Evolutionary conservation across 805 yeast genomes (phyloP).

Genomic region (Peterozyma toletana): DNA sequence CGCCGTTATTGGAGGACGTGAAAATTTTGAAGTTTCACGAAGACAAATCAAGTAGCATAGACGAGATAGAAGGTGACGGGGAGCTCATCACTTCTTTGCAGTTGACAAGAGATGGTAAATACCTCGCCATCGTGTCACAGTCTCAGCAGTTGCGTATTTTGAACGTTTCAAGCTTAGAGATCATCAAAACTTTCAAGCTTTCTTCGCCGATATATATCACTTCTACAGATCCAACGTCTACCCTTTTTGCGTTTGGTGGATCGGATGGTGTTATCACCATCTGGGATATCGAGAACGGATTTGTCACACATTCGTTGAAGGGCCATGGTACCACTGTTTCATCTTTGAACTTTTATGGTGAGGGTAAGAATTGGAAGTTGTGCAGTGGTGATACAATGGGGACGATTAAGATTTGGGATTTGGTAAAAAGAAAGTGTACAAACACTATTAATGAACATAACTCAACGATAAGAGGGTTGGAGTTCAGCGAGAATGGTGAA

Average conservation of each 20-base stretch:
- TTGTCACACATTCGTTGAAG: slow-evolving; percentile 79
- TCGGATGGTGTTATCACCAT: slow-evolving; percentile 90
- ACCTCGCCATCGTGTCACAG: slow-evolving; percentile 69
- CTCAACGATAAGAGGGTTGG: slow-evolving; percentile 81
- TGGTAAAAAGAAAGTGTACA: slow-evolving; percentile 68
- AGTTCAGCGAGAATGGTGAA: slow-evolving; percentile 46
- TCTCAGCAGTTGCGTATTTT: slow-evolving; percentile 75
- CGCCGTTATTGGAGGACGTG: slow-evolving; percentile 74
- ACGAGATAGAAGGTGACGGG: slow-evolving; percentile 77
- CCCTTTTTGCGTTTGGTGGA: slow-evolving; percentile 88
- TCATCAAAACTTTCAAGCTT: slow-evolving; percentile 48
- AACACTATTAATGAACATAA: slow-evolving; percentile 65
- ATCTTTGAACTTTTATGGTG: slow-evolving; percentile 67
- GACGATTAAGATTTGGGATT: slow-evolving; percentile 47
- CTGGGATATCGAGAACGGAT: slow-evolving; percentile 87
- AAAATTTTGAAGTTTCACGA: slow-evolving; percentile 29
- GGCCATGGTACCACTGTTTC: slow-evolving; percentile 93
- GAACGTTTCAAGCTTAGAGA: slow-evolving; percentile 29
- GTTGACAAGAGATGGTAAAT: slow-evolving; percentile 68
- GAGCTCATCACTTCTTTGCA: slow-evolving; percentile 68
- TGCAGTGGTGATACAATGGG: slow-evolving; percentile 66
- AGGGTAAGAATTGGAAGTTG: slow-evolving; percentile 69
- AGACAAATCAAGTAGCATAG: slow-evolving; percentile 41
- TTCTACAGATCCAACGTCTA: slow-evolving; percentile 70
- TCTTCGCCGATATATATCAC: slow-evolving; percentile 80